These are phyloP conservation scores for Ophiocordyceps unilateralis DNA, from an alignment of 2,329 filamentous ascomycete species.

Conservation along the genomic window DNA sequence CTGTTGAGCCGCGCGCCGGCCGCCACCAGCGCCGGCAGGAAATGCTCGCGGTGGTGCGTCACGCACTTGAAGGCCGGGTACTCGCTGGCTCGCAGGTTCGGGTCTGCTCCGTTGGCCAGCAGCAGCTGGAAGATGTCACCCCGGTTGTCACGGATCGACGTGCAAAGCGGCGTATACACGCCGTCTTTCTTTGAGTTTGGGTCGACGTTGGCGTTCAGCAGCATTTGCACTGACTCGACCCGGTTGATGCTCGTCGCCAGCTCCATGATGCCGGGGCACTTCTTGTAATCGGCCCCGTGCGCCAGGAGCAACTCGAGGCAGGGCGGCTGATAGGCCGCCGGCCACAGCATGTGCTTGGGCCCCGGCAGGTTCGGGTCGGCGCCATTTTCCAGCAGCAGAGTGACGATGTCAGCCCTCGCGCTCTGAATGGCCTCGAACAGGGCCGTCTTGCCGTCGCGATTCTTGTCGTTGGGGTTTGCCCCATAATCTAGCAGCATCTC, in stretches of 20 bases:
- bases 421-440: slow-evolving; percentile 44
- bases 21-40: slow-evolving; percentile 38
- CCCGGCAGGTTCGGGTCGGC: slow-evolving; percentile 53
- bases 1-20: slow-evolving; percentile 41
- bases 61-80: slow-evolving; percentile 53
- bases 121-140: slow-evolving; percentile 44
- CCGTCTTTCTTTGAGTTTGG: slow-evolving; percentile 47
- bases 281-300: slow-evolving; percentile 41
- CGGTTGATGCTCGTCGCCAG: slow-evolving; percentile 46
- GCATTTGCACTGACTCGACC: slow-evolving; percentile 39
- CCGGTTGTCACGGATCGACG: slow-evolving; percentile 49
- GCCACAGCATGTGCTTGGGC: slow-evolving; percentile 53
- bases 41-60: slow-evolving; percentile 44
- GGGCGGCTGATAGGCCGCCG: slow-evolving; percentile 38
- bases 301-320: slow-evolving; percentile 40
- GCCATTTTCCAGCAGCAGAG: slow-evolving; percentile 30
- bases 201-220: slow-evolving; percentile 41
- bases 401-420: slow-evolving; percentile 38
- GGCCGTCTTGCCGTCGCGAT: slow-evolving; percentile 42
- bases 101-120: slow-evolving; percentile 37
- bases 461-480: slow-evolving; percentile 40
- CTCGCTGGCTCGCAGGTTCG: slow-evolving; percentile 44
- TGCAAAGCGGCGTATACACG: slow-evolving; percentile 50
- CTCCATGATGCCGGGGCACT: slow-evolving; percentile 46
- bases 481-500: slow-evolving; percentile 44